phyloP scores from a whole-genome alignment of 805 yeast species.

The Metschnikowia bowlesiae region DNA sequence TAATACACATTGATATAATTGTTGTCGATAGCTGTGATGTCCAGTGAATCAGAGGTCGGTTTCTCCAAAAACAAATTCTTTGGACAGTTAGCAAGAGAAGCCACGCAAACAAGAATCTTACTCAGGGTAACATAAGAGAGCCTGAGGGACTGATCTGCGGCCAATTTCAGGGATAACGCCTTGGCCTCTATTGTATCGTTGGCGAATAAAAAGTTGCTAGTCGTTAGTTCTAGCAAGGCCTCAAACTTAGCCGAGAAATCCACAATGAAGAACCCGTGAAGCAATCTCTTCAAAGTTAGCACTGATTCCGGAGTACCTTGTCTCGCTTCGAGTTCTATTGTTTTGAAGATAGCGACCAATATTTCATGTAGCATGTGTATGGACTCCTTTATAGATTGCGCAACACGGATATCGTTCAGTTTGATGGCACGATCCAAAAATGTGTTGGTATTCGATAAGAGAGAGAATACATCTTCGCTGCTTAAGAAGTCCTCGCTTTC shows the following conservation, averaged over 20 bases:
- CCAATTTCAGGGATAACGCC: not conserved
- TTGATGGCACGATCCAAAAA: constrained; percentile 15
- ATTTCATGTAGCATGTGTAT: constrained; percentile 25
- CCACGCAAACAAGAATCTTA: constrained; percentile 22
- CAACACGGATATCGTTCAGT: constrained; percentile 10
- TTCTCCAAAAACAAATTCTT: constrained; percentile 17
- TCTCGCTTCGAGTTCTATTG: constrained; percentile 13
- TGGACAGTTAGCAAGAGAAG: constrained; percentile 25
- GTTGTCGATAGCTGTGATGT: constrained; percentile 22
- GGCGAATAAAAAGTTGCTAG: constrained; percentile 3
- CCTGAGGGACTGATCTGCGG: constrained; percentile 2
- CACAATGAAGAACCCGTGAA: constrained; percentile 21
- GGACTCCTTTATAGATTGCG: constrained; percentile 23
- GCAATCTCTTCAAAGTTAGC: constrained; percentile 19
- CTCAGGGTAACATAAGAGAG: constrained; percentile 22
- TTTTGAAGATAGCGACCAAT: constrained; percentile 18
- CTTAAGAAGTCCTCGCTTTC: constrained; percentile 13
- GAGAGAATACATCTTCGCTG: constrained; percentile 12
- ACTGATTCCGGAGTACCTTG: constrained; percentile 13
- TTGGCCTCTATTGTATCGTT: constrained; percentile 4
- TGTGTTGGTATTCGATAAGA: constrained; percentile 18
- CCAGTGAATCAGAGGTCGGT: constrained; percentile 21
- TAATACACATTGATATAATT: constrained; percentile 23
- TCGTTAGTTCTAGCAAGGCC: constrained; percentile 14
- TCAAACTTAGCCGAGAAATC: constrained; percentile 21